Conservation (phyloP, 2,329 filamentous ascomycete species). For the Arachnomyces sp. region DNA sequence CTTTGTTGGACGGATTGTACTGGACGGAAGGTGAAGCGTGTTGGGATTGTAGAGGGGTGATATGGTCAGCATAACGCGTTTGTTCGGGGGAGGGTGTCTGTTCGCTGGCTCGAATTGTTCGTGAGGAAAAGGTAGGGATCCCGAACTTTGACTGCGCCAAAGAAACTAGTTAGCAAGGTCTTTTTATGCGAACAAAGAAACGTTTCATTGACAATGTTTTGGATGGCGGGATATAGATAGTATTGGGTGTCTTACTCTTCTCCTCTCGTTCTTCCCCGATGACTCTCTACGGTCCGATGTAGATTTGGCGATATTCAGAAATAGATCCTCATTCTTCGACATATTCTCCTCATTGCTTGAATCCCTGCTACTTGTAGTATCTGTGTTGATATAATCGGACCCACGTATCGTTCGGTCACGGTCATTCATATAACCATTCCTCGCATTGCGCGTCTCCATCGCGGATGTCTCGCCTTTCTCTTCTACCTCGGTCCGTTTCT, state of each 20-base stretch:
- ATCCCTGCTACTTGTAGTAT: slow-evolving; percentile 21
- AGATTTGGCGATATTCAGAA: slow-evolving; percentile 39
- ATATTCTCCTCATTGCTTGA: slow-evolving; percentile 30
- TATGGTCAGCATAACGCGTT: slow-evolving; percentile 21
- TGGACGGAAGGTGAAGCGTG: slow-evolving; percentile 25
- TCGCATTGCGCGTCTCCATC: slow-evolving; percentile 20
- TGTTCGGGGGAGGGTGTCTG: slow-evolving; percentile 31
- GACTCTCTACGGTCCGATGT: slow-evolving; percentile 33
- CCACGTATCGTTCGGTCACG: background rate
- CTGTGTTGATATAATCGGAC: background rate
- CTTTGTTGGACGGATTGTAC: slow-evolving; percentile 19
- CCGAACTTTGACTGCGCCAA: slow-evolving; percentile 28
- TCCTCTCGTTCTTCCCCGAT: slow-evolving; percentile 29
- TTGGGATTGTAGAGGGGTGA: slow-evolving; percentile 29
- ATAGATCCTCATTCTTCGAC: slow-evolving; percentile 38
- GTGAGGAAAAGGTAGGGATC: slow-evolving; percentile 30
- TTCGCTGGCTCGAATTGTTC: slow-evolving; percentile 24
- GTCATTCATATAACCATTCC: slow-evolving; percentile 11
- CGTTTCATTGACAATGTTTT: too few species aligned
- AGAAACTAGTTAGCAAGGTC: background rate
- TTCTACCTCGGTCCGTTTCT: slow-evolving; percentile 11
- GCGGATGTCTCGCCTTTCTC: slow-evolving; percentile 19
- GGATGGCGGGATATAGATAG: too few species aligned
- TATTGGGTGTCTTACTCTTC: slow-evolving; percentile 7
- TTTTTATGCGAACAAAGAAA: too few species aligned